Evolutionary conservation across 2,329 filamentous ascomycete genomes (phyloP), one percentile per base, ranked within the genome.

Genomic region (Leptographium lundbergii): DNA sequence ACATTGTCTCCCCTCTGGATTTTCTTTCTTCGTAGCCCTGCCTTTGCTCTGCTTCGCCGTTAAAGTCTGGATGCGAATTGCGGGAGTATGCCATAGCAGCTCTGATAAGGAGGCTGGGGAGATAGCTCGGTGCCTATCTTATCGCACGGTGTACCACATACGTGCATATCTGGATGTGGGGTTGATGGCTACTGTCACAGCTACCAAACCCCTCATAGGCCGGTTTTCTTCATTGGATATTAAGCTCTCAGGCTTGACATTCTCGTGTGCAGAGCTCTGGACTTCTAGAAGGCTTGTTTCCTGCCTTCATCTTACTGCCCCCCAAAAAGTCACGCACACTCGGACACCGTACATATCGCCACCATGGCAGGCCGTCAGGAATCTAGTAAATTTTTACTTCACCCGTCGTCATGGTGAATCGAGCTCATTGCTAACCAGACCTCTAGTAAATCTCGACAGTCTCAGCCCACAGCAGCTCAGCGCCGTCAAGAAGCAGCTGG

Each of bases 401-500:
- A 45, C 14, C 5, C 17, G 42, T 42, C 42, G 42, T 19, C 36
- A 24, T 27, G 13, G 47, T 50, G 24, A 29, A n/a, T 14, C 14
- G 36, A 14, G n/a, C 11, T 6, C 24, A 13, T 47, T 36, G 11
- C 39, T 57, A 29, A 58, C 56, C 50, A 25, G 14, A 54, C 13
- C 5, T 29, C 6, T 65, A 82, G 81, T 84, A 65, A 81, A 80
- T 65, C 77, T 99, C 67, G 84, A 86, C 67, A 84, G 81, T 62
- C 86, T 99, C 67, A 88, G 87, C 66, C 79, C 86, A 29, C 88
- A 89, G 65, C 92, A 96, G 74, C 87, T 99, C 65, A 86, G 84
- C 65, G 85, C 90, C 67, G 86, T 99, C 66, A 96, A 99, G 79
- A 91, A 94, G 72, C 92, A 96, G 72, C 86, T 99, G 65, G 92